These are phyloP conservation scores for Chytridiales sp. DNA, from an alignment of 371 early-diverging fungal genomes.

Conservation along the genomic window DNA sequence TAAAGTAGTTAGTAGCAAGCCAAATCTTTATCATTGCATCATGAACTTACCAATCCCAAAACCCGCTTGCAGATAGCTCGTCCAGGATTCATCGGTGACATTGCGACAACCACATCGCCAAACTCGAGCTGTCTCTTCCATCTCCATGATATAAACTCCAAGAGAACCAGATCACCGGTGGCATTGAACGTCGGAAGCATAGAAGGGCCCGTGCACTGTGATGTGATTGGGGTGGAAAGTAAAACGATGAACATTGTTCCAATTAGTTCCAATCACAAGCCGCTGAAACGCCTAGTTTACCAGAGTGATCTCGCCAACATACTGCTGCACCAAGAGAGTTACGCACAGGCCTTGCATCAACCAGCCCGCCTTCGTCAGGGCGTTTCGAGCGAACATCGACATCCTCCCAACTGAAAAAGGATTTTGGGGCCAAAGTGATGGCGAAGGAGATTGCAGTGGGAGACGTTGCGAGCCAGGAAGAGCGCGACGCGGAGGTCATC, in stretches of 20 bases:
- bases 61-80: conserved; percentile 74
- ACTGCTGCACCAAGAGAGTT: conserved; percentile 60
- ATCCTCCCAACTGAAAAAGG: too few relatives aligned
- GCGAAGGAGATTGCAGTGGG: too few relatives aligned
- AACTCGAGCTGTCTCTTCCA: conserved; percentile 49
- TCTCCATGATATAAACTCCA: conserved; percentile 61
- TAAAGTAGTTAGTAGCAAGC: background rate
- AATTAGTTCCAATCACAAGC: background rate
- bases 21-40: background rate
- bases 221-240: background rate
- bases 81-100: conserved; percentile 65
- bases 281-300: conserved; percentile 38
- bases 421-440: too few relatives aligned
- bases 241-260: background rate
- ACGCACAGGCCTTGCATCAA: conserved; percentile 49
- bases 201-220: conserved; percentile 77
- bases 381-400: too few relatives aligned
- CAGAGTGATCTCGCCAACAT: conserved; percentile 68
- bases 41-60: conserved; percentile 63
- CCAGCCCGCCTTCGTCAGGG: background rate
- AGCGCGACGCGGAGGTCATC: too few relatives aligned
- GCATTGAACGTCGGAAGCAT: conserved; percentile 82
- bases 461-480: too few relatives aligned
- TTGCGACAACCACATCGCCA: conserved; percentile 76
- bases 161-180: conserved; percentile 62